Percentiles rank a stretch among this genome's conserved stretches.
Evolutionary conservation across 2,329 filamentous ascomycete genomes (phyloP).

Genomic region (Stylonectria norvegica): DNA sequence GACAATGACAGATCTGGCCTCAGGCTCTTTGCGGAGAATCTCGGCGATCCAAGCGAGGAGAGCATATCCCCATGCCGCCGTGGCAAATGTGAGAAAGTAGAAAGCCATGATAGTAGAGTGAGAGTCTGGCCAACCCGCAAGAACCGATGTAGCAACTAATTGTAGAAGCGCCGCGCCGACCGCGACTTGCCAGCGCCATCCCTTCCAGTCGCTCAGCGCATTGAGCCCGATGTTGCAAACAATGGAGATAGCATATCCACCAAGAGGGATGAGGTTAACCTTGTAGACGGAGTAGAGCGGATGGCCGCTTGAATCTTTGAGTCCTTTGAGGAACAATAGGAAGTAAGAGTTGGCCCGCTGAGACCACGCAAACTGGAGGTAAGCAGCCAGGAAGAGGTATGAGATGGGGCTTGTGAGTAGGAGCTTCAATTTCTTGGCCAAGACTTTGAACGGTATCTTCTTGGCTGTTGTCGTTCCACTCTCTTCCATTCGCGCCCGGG

Average conservation of each 20-base stretch:
- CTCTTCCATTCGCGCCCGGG: constrained; percentile 15
- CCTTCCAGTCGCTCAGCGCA: constrained; percentile 46
- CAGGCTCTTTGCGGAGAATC: constrained; percentile 29
- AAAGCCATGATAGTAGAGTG: constrained; percentile 29
- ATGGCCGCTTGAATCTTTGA: constrained; percentile 8
- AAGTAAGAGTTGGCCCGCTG: constrained; percentile 38
- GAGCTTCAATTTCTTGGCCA: constrained; percentile 15
- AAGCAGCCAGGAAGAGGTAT: constrained; percentile 32
- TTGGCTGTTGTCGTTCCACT: constrained; percentile 16
- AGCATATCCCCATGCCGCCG: constrained; percentile 32
- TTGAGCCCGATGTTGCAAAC: constrained; percentile 52
- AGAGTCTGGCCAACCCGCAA: constrained; percentile 18
- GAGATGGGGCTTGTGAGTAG: constrained; percentile 15
- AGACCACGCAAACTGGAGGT: constrained; percentile 33
- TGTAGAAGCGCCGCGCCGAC: constrained; percentile 43
- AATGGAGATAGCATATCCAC: constrained; percentile 37
- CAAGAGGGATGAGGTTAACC: constrained; percentile 51
- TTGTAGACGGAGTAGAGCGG: constrained; percentile 34
- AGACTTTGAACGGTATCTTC: constrained; percentile 15
- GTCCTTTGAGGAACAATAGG: constrained; percentile 33
- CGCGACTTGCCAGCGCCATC: constrained; percentile 49
- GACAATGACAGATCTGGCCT: constrained; percentile 22
- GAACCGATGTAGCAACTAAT: constrained; percentile 31
- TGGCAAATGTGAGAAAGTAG: constrained; percentile 36
- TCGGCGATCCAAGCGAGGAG: constrained; percentile 30